phyloP scores from a whole-genome alignment of 257 asterid species.

The Phtheirospermum japonicum region DNA sequence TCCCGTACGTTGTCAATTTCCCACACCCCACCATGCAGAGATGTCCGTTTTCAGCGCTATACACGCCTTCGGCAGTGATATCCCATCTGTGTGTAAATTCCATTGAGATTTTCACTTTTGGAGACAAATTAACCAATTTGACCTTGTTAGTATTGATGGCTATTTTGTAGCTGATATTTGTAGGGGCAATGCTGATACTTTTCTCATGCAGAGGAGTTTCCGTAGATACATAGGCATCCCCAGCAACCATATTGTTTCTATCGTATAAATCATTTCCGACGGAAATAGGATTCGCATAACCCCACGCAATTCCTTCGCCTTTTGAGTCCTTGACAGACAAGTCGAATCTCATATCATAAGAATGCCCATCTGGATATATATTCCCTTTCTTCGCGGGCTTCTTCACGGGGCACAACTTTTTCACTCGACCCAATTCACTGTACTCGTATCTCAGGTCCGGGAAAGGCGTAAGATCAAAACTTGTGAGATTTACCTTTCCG shows the following conservation, averaged over 20 bases:
- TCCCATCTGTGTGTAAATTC: constrained; percentile 12
- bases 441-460: constrained; percentile 48
- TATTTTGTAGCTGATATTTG: constrained; percentile 53
- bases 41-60: constrained; percentile 44
- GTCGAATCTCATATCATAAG: constrained; percentile 52
- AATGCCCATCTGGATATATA: constrained; percentile 43
- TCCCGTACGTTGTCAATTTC: constrained; percentile 20
- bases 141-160: constrained; percentile 15
- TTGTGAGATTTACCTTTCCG: constrained; percentile 29
- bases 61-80: constrained; percentile 61
- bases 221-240: not conserved
- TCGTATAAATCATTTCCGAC: constrained; percentile 38
- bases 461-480: constrained; percentile 4
- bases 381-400: constrained; percentile 27
- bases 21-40: constrained; percentile 78
- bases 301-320: constrained; percentile 40
- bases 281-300: constrained; percentile 40
- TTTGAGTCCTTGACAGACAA: constrained; percentile 32
- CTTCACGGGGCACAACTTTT: constrained; percentile 27
- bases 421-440: constrained; percentile 41
- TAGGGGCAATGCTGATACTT: not conserved
- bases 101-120: constrained; percentile 22
- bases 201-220: constrained; percentile 19
- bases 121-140: not conserved
- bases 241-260: not conserved